A percentile compares a stretch with the other conserved stretches of the same genome.
These are phyloP conservation scores for Carex scoparia DNA, from an alignment of 176 grass and related monocot genomes.

Conservation along the genomic window DNA sequence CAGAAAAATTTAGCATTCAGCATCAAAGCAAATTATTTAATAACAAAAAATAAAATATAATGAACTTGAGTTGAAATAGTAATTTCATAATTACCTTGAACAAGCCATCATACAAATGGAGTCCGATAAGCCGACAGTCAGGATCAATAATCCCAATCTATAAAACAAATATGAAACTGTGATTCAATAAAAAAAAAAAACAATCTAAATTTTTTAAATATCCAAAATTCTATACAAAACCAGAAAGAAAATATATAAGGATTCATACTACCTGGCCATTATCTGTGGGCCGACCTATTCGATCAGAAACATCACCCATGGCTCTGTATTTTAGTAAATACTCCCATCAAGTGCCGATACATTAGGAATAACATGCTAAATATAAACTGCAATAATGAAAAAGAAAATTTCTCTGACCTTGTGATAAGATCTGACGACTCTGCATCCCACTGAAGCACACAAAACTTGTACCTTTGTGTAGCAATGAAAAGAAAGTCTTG, in stretches of 20 bases:
- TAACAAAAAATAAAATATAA: constrained; percentile 1
- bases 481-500: constrained; percentile 94
- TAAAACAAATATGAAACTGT: neutral
- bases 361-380: neutral
- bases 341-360: constrained; percentile 23
- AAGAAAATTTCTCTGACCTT: constrained; percentile 45
- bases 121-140: constrained; percentile 88
- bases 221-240: constrained; percentile 10
- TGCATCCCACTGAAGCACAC: constrained; percentile 89
- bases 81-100: constrained; percentile 61
- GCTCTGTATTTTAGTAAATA: constrained; percentile 44
- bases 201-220: neutral
- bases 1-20: neutral
- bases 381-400: constrained; percentile 4
- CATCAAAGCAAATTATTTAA: constrained; percentile 10
- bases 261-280: constrained; percentile 72
- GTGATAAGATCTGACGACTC: constrained; percentile 91
- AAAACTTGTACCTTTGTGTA: constrained; percentile 93
- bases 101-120: constrained; percentile 92
- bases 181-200: neutral
- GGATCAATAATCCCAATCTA: constrained; percentile 97
- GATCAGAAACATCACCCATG: constrained; percentile 99
- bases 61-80: neutral
- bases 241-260: neutral
- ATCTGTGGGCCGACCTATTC: constrained; percentile 94